Percentiles rank a stretch among this genome's conserved stretches.
These are phyloP conservation scores for Nemania sp. DNA, from an alignment of 2,329 filamentous ascomycete genomes.

Conservation along the genomic window DNA sequence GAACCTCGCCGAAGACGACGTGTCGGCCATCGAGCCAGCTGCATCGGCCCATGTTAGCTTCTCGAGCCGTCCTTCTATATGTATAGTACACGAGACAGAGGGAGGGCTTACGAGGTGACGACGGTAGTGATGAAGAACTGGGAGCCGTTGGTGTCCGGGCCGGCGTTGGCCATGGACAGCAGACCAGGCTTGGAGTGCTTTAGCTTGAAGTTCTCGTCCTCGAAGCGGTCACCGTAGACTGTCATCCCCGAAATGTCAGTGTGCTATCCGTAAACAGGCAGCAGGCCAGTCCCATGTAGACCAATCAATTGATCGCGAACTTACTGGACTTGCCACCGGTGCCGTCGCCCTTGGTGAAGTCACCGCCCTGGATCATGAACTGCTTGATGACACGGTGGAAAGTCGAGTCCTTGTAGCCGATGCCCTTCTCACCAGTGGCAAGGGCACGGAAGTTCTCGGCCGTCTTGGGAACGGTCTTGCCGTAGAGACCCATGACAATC, in stretches of 20 bases:
- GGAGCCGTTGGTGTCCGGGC: slow-evolving; percentile 83
- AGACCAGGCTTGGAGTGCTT: slow-evolving; percentile 86
- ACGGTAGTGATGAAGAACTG: slow-evolving; percentile 92
- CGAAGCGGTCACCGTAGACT: slow-evolving; percentile 83
- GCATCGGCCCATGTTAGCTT: slow-evolving; percentile 27
- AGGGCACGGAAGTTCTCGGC: slow-evolving; percentile 76
- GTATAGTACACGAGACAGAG: neutral
- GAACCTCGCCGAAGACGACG: slow-evolving; percentile 86
- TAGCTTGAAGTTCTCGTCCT: slow-evolving; percentile 93
- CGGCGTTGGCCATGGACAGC: slow-evolving; percentile 84
- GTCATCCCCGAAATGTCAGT: slow-evolving; percentile 22
- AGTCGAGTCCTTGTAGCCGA: slow-evolving; percentile 76
- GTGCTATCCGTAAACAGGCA: neutral
- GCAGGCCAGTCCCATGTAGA: neutral
- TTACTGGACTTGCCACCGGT: slow-evolving; percentile 84
- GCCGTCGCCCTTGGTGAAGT: slow-evolving; percentile 82
- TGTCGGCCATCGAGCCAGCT: slow-evolving; percentile 83
- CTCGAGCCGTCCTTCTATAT: slow-evolving; percentile 1
- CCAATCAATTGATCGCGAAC: too few relatives aligned
- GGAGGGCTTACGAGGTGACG: slow-evolving; percentile 67
- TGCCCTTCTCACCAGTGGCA: slow-evolving; percentile 84
- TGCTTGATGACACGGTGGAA: slow-evolving; percentile 92
- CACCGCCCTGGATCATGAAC: slow-evolving; percentile 91
- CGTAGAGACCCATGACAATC: slow-evolving; percentile 81
- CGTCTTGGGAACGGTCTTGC: slow-evolving; percentile 82